phyloP scores from a whole-genome alignment of 2,329 filamentous ascomycete species.

The Escovopsis sp. region DNA sequence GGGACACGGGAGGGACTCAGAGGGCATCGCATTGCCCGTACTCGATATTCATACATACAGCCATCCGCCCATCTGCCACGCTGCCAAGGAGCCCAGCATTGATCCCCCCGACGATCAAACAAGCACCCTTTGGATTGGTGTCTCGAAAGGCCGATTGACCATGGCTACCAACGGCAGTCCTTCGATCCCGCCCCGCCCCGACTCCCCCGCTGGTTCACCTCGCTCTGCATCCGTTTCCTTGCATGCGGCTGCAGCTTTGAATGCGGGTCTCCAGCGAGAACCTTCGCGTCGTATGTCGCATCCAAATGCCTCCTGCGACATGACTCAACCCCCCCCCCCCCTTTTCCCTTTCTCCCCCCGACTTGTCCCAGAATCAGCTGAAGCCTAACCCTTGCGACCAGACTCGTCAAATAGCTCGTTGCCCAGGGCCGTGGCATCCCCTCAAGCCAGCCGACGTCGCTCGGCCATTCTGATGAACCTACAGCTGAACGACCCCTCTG shows the following conservation, averaged over 20 bases:
- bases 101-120: no score
- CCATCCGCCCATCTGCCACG: no score
- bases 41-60: no score
- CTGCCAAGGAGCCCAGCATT: no score
- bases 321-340: no score
- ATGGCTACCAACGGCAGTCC: conserved; percentile 18
- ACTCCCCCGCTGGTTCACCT: conserved; percentile 46
- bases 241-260: conserved; percentile 63
- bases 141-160: no score
- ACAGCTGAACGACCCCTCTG: conserved; percentile 53
- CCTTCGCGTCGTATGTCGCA: conserved; percentile 37
- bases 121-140: no score
- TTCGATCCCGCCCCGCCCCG: conserved; percentile 15
- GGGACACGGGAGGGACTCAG: no score
- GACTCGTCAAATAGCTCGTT: conserved; percentile 40
- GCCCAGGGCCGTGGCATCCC: conserved; percentile 26
- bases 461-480: conserved; percentile 61
- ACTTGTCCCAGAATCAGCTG: conserved; percentile 1
- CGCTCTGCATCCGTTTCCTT: conserved; percentile 56
- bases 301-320: conserved; percentile 1
- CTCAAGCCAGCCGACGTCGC: conserved; percentile 42
- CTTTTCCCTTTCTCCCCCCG: not conserved
- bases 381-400: conserved; percentile 11
- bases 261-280: conserved; percentile 58
- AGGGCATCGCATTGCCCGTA: no score